Evolutionary conservation across 306 rosid species (phyloP).

Genomic region (Styphnolobium japonicum): DNA sequence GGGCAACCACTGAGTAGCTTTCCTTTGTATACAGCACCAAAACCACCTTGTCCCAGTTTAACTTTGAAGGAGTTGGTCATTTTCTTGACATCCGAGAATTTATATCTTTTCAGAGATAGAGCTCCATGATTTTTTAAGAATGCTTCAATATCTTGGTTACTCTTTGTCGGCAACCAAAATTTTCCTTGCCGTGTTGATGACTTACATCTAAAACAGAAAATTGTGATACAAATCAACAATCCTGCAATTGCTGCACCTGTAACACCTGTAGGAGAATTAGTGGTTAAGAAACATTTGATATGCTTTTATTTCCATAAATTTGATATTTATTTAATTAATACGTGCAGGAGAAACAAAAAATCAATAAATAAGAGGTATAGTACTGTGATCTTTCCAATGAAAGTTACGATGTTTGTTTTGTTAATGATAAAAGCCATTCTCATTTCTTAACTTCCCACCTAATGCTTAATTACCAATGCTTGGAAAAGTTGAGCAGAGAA

Average conservation of each 20-base stretch:
- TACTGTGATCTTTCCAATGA: neutral
- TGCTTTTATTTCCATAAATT: neutral
- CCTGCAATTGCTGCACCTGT: no score
- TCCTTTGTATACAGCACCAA: conserved; percentile 45
- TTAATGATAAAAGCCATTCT: no score
- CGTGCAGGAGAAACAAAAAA: neutral
- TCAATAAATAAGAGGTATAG: neutral
- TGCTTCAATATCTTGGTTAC: conserved; percentile 31
- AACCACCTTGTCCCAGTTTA: conserved; percentile 47
- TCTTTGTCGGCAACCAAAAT: neutral
- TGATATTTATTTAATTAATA: neutral
- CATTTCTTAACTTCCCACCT: no score
- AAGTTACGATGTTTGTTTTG: neutral
- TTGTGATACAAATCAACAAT: no score
- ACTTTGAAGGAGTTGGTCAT: conserved; percentile 39
- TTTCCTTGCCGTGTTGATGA: no score
- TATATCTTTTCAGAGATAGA: conserved; percentile 32
- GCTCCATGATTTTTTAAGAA: conserved; percentile 28
- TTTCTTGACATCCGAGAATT: conserved; percentile 32
- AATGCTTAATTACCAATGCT: no score
- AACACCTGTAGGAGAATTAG: neutral
- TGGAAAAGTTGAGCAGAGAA: no score
- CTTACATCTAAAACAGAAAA: neutral
- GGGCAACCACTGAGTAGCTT: neutral
- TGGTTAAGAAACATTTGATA: neutral